A percentile compares a stretch with the other conserved stretches of the same genome.
Evolutionary conservation across 148 eudicot species (phyloP).

Genomic region (Dysphania ambrosioides): DNA sequence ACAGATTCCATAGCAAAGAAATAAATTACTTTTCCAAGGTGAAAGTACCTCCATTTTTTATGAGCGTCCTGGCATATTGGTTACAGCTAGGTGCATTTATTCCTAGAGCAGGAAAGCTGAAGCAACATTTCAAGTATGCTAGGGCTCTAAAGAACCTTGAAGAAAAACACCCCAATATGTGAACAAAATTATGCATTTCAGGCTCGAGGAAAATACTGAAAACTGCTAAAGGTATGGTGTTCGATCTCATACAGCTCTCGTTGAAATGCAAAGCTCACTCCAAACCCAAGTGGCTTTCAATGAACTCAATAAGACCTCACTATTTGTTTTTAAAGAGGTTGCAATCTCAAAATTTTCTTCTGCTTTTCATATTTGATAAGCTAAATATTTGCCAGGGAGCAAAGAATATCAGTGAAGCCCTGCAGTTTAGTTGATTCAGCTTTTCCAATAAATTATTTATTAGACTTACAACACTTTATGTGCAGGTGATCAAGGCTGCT

Average conservation of each 20-base stretch:
- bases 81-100: neutral
- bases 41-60: neutral
- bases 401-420: neutral
- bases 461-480: too few species aligned
- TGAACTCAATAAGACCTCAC: neutral
- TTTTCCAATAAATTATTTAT: neutral
- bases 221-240: neutral
- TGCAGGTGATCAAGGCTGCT: too few species aligned
- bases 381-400: neutral
- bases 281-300: neutral
- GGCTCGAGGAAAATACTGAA: neutral
- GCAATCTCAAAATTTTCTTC: too few species aligned
- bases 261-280: neutral
- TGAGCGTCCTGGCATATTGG: too few species aligned
- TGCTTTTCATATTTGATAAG: too few species aligned
- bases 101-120: neutral
- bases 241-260: neutral
- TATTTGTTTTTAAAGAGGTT: too few species aligned
- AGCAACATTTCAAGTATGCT: neutral
- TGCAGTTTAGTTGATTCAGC: neutral
- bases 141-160: neutral
- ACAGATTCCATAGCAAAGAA: neutral
- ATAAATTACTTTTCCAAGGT: neutral
- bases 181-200: neutral
- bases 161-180: neutral